Conservation (phyloP, 2,329 filamentous ascomycete species). For the Myriosclerotinia scirpicola region DNA sequence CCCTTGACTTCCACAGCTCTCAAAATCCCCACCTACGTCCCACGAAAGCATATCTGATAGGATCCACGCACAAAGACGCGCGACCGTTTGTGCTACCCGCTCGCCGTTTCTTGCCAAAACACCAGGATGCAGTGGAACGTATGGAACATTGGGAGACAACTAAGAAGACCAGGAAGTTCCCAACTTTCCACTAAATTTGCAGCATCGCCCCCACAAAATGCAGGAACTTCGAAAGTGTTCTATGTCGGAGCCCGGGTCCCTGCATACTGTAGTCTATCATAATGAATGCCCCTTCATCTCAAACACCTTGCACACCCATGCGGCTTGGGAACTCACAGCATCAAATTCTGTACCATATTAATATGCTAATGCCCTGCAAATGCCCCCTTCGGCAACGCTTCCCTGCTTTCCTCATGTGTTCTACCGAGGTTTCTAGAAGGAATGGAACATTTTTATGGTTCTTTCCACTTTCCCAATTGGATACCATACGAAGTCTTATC, state of each 20-base stretch:
- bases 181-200: neutral
- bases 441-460: slow-evolving; percentile 15
- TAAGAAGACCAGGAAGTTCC: neutral
- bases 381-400: slow-evolving; percentile 20
- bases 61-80: slow-evolving; percentile 2
- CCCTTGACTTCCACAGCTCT: slow-evolving; percentile 20
- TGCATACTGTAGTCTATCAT: slow-evolving; percentile 12
- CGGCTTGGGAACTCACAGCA: neutral
- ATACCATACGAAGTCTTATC: slow-evolving; percentile 16
- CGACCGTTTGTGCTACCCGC: slow-evolving; percentile 18
- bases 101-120: slow-evolving; percentile 10
- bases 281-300: slow-evolving; percentile 22
- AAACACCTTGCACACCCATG: slow-evolving; percentile 14
- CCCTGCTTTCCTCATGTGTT: slow-evolving; percentile 21
- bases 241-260: slow-evolving; percentile 20
- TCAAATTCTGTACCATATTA: slow-evolving; percentile 6
- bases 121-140: slow-evolving; percentile 13
- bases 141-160: slow-evolving; percentile 15
- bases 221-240: slow-evolving; percentile 4
- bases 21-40: slow-evolving; percentile 1
- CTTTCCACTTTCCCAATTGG: neutral
- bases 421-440: slow-evolving; percentile 25
- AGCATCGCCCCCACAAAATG: slow-evolving; percentile 10
- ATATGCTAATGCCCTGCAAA: slow-evolving; percentile 9
- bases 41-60: slow-evolving; percentile 11